A percentile compares a stretch with the other conserved stretches of the same genome.
Evolutionary conservation across 2,329 filamentous ascomycete genomes (phyloP).

Genomic region (Trichoderma atroviride): DNA sequence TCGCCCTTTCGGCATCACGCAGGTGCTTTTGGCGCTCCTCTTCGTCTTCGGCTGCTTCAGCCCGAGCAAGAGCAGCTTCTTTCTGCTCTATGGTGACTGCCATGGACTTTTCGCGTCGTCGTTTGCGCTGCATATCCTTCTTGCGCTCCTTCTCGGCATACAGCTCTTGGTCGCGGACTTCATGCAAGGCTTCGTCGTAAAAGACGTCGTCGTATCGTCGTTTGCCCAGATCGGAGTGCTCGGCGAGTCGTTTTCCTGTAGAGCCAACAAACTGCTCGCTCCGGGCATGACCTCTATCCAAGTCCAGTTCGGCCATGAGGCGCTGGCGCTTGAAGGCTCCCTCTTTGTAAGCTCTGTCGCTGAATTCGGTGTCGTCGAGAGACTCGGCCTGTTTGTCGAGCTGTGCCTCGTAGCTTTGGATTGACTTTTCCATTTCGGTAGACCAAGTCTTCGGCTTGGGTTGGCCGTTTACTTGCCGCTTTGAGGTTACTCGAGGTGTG

Average conservation of each 20-base stretch:
- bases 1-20: constrained; percentile 83
- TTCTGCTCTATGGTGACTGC: constrained; percentile 90
- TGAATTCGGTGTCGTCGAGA: constrained; percentile 48
- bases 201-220: constrained; percentile 75
- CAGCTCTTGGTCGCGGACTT: constrained; percentile 87
- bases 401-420: constrained; percentile 43
- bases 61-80: constrained; percentile 77
- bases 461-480: constrained; percentile 63
- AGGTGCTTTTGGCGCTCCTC: constrained; percentile 78
- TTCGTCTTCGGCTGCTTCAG: constrained; percentile 78
- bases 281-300: constrained; percentile 64
- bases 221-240: constrained; percentile 71
- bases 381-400: constrained; percentile 53
- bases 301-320: constrained; percentile 66
- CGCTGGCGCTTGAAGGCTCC: constrained; percentile 67
- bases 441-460: constrained; percentile 62
- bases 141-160: constrained; percentile 97
- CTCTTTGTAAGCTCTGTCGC: constrained; percentile 55
- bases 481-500: constrained; percentile 53
- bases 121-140: constrained; percentile 99
- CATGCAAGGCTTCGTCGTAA: constrained; percentile 77
- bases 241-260: constrained; percentile 64
- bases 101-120: constrained; percentile 93
- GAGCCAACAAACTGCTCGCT: constrained; percentile 60
- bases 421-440: constrained; percentile 50